phyloP scores from a whole-genome alignment of 2,329 filamentous ascomycete genomes.

The Botrytis medusae region DNA sequence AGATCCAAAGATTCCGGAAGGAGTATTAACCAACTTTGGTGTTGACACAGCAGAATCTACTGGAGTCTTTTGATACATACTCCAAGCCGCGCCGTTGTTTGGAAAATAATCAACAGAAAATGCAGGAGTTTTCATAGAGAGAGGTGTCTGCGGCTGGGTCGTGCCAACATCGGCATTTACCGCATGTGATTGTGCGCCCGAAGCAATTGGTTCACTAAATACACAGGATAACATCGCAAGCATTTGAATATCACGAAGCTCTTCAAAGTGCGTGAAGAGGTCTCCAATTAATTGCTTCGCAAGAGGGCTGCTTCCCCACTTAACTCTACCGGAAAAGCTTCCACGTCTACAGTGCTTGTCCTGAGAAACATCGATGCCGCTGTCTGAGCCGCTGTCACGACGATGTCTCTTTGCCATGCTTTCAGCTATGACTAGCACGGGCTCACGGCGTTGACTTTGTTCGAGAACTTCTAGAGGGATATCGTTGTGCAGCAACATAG shows the following conservation, averaged over 20 bases:
- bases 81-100: constrained; percentile 56
- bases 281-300: constrained; percentile 61
- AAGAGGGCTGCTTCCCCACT: constrained; percentile 67
- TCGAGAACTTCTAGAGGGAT: constrained; percentile 67
- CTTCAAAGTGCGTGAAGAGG: constrained; percentile 64
- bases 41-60: constrained; percentile 57
- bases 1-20: constrained; percentile 54
- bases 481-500: constrained; percentile 73
- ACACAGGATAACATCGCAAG: constrained; percentile 70
- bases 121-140: constrained; percentile 64
- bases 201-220: constrained; percentile 59
- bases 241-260: constrained; percentile 65
- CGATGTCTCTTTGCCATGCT: constrained; percentile 50
- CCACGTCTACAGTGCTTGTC: constrained; percentile 37
- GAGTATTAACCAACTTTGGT: constrained; percentile 56
- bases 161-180: constrained; percentile 51
- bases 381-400: constrained; percentile 47
- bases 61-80: constrained; percentile 51
- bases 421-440: constrained; percentile 63
- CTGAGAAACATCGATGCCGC: constrained; percentile 48
- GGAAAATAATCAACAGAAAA: constrained; percentile 69
- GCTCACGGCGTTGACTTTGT: constrained; percentile 54
- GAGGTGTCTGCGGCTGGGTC: constrained; percentile 59
- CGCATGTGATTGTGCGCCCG: constrained; percentile 55
- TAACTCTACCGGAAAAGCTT: constrained; percentile 57